phyloP scores from a whole-genome alignment of 139 green algal species.

The Coelastrella sp. region DNA sequence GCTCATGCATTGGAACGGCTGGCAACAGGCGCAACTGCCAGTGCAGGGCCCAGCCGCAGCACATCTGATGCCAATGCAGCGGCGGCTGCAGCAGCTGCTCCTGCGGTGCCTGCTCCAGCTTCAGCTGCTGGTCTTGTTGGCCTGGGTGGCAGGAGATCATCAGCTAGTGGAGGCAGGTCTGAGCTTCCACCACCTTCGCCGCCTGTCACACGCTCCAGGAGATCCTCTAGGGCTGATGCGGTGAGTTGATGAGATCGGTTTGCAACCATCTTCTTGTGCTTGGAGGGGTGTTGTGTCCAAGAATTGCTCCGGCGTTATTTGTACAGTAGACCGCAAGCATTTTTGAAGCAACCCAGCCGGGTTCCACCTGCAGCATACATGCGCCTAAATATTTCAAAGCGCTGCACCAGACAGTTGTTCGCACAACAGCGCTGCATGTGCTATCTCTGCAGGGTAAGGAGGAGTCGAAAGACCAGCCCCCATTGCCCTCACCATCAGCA shows the following conservation, averaged over 20 bases:
- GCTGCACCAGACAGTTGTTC: too few relatives aligned
- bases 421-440: background rate
- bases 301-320: too few relatives aligned
- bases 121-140: background rate
- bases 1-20: constrained; percentile 91
- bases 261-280: background rate
- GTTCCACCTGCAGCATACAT: too few relatives aligned
- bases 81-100: constrained; percentile 1
- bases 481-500: constrained; percentile 19
- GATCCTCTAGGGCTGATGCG: constrained; percentile 21
- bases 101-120: background rate
- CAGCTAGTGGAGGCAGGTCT: background rate
- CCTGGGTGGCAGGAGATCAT: background rate
- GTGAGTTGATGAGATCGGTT: constrained; percentile 7
- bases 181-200: constrained; percentile 42
- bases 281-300: background rate
- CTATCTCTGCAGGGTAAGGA: constrained; percentile 2
- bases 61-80: constrained; percentile 1
- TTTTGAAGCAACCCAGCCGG: too few relatives aligned
- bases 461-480: background rate
- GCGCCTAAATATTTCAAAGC: too few relatives aligned
- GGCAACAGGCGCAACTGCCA: constrained; percentile 46
- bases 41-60: background rate
- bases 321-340: too few relatives aligned
- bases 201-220: constrained; percentile 38